Conservation (phyloP, 441 rosid genomes). For the Populus tomentosa region DNA sequence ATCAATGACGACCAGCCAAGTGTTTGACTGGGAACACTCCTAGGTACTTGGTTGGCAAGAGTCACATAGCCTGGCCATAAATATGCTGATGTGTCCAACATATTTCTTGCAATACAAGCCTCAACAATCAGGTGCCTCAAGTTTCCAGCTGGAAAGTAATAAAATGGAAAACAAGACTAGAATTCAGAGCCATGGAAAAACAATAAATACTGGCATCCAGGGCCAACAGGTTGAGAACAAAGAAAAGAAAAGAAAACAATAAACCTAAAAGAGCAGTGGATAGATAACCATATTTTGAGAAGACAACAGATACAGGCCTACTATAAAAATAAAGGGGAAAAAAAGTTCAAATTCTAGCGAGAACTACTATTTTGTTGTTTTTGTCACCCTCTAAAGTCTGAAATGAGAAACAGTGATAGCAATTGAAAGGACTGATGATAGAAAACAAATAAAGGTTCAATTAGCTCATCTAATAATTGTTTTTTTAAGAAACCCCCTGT, state of each 20-base stretch:
- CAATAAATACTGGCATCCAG: background rate
- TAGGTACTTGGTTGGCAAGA: constrained; percentile 59
- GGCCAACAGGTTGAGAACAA: background rate
- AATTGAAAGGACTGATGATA: background rate
- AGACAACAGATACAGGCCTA: background rate
- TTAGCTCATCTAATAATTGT: background rate
- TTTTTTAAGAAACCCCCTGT: background rate
- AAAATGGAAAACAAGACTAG: constrained; percentile 9
- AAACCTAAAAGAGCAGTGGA: background rate
- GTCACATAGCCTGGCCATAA: constrained; percentile 87
- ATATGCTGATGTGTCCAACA: constrained; percentile 92
- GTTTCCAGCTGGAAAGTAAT: constrained; percentile 66
- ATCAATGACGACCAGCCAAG: constrained; percentile 85
- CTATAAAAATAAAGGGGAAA: background rate
- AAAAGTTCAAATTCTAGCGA: background rate
- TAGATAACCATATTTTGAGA: background rate
- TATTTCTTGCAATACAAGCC: constrained; percentile 91
- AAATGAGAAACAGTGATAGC: background rate
- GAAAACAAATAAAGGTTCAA: background rate
- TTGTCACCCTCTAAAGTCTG: background rate
- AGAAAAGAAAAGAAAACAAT: background rate
- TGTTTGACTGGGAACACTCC: constrained; percentile 43
- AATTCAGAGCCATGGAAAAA: constrained; percentile 15
- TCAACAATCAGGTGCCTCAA: constrained; percentile 96
- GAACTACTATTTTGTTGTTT: background rate